Evolutionary conservation across 1,284 basidiomycete genomes (phyloP).

Genomic region (Golubevia pallescens): DNA sequence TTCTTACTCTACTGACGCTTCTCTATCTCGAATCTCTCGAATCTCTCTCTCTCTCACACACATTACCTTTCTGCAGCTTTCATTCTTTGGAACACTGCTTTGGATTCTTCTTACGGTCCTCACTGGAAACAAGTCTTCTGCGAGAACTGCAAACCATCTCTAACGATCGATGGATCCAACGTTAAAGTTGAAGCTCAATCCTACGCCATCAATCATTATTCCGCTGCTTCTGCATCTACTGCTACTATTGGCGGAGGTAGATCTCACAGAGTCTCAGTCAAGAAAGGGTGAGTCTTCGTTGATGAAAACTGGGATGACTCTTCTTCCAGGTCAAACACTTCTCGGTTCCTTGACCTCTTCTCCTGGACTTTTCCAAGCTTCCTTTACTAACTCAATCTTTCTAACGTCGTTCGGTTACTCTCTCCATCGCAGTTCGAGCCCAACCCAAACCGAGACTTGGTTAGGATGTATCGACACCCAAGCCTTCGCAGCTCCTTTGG

Average conservation of each 20-base stretch:
- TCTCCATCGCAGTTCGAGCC: conserved; percentile 1
- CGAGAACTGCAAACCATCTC: conserved; percentile 24
- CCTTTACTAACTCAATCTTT: too few species aligned
- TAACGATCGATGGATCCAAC: conserved; percentile 24
- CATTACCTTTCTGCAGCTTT: conserved; percentile 7
- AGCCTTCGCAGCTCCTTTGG: conserved; percentile 28
- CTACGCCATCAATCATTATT: conserved; percentile 27
- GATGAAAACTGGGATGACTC: background rate
- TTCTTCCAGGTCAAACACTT: too few species aligned
- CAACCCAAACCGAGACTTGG: conserved; percentile 8
- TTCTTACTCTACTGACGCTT: background rate
- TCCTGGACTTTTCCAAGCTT: too few species aligned
- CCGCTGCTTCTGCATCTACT: conserved; percentile 26
- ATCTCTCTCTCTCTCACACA: background rate
- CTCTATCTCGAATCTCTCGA: background rate
- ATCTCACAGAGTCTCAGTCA: background rate
- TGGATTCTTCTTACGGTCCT: conserved; percentile 29
- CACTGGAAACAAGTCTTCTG: conserved; percentile 26
- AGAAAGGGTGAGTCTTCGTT: background rate
- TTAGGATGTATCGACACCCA: conserved; percentile 21
- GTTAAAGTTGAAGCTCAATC: conserved; percentile 28
- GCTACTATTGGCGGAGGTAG: conserved; percentile 21
- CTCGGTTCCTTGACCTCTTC: too few species aligned
- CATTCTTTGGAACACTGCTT: conserved; percentile 39
- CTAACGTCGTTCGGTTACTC: too few species aligned